Percentiles rank a stretch among this genome's conserved stretches.
Conservation (phyloP, 495 filamentous ascomycete genomes). For the Lasiosphaeria ovina region DNA sequence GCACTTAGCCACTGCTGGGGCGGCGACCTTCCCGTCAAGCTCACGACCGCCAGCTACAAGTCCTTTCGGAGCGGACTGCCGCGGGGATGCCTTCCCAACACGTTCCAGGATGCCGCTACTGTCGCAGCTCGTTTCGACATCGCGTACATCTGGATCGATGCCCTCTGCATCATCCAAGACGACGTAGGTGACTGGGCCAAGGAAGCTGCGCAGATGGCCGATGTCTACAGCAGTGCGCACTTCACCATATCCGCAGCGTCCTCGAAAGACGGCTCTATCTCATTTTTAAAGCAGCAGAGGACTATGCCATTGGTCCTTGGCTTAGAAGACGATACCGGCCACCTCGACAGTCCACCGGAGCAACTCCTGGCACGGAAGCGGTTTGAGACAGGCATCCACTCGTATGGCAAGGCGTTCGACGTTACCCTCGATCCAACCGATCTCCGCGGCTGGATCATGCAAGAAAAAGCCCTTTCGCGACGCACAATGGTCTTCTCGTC, state of each 20-base stretch:
- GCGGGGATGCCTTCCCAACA: slow-evolving; percentile 4
- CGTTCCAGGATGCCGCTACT: slow-evolving; percentile 4
- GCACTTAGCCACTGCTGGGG: slow-evolving; percentile 6
- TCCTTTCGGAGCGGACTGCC: slow-evolving; percentile 1
- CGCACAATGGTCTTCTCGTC: slow-evolving; percentile 5
- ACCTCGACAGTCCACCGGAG: slow-evolving; percentile 1
- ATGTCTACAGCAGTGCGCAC: slow-evolving; percentile 5
- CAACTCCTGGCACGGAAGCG: slow-evolving; percentile 3
- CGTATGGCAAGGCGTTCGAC: slow-evolving; percentile 5
- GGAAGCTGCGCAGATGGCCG: slow-evolving; percentile 4
- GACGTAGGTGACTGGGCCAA: not conserved
- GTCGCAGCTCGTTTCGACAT: slow-evolving; percentile 4
- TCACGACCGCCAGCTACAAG: slow-evolving; percentile 4
- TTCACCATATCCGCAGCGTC: slow-evolving; percentile 7
- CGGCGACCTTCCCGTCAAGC: slow-evolving; percentile 8
- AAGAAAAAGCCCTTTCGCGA: slow-evolving; percentile 4
- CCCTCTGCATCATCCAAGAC: not conserved
- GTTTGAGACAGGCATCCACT: slow-evolving; percentile 5
- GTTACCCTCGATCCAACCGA: slow-evolving; percentile 4
- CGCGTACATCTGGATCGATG: slow-evolving; percentile 5
- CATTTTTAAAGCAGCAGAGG: slow-evolving; percentile 2
- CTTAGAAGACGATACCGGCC: slow-evolving; percentile 1
- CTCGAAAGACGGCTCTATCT: slow-evolving; percentile 8
- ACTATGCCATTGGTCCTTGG: slow-evolving; percentile 5
- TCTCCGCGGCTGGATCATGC: slow-evolving; percentile 7